A percentile compares a stretch with the other conserved stretches of the same genome.
These are phyloP conservation scores for Apophysomyces variabilis DNA, from an alignment of 371 early-diverging fungal genomes.

Conservation along the genomic window DNA sequence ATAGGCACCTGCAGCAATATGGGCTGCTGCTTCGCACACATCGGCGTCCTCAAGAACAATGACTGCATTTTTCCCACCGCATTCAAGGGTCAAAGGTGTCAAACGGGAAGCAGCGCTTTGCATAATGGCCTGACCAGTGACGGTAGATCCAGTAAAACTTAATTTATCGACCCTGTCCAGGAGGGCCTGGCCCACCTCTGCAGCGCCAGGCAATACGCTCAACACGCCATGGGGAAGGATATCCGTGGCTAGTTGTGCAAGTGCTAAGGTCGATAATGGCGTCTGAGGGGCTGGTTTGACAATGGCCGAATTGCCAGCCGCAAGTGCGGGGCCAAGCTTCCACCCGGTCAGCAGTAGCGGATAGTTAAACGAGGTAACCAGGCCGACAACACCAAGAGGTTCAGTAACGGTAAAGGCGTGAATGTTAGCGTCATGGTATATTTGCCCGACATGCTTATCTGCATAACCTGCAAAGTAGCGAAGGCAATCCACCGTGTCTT, in stretches of 20 bases:
- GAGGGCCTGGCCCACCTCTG: constrained; percentile 29
- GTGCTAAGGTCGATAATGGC: constrained; percentile 41
- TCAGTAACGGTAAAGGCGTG: constrained; percentile 68
- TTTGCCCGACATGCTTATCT: constrained; percentile 65
- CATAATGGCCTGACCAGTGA: constrained; percentile 76
- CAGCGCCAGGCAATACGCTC: constrained; percentile 60
- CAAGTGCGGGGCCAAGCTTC: constrained; percentile 87
- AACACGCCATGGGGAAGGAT: constrained; percentile 63
- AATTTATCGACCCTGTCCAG: constrained; percentile 33
- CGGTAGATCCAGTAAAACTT: constrained; percentile 70
- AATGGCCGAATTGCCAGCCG: constrained; percentile 51
- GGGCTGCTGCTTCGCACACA: constrained; percentile 66
- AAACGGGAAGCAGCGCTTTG: constrained; percentile 66
- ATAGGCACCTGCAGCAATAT: constrained; percentile 70
- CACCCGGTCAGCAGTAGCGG: constrained; percentile 75
- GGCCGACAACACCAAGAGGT: constrained; percentile 76
- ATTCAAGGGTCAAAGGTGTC: constrained; percentile 76
- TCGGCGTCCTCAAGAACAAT: constrained; percentile 84
- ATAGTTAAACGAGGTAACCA: constrained; percentile 84
- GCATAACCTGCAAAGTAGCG: constrained; percentile 80
- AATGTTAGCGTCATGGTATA: constrained; percentile 18
- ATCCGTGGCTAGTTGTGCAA: constrained; percentile 37
- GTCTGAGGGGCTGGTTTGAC: constrained; percentile 55
- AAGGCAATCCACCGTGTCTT: constrained; percentile 71
- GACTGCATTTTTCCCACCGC: constrained; percentile 89